These are phyloP conservation scores for Mikania micrantha DNA, from an alignment of 129 eudicot genomes.

Conservation along the genomic window DNA sequence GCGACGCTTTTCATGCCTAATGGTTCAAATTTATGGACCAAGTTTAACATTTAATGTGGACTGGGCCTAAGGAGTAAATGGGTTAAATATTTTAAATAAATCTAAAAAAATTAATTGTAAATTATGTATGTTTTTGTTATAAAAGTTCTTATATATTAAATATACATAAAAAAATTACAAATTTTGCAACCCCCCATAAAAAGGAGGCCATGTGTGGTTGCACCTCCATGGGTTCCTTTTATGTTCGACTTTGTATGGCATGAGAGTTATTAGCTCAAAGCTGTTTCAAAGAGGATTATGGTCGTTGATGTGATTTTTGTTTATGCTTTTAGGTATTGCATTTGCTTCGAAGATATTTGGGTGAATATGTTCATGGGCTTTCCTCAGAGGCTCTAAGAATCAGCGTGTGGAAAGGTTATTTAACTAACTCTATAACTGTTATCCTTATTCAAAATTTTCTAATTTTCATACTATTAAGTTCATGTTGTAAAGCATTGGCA, in stretches of 20 bases:
- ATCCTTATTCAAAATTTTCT: background rate
- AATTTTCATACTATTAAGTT: background rate
- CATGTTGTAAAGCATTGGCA: slow-evolving; percentile 1
- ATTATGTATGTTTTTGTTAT: too few species aligned
- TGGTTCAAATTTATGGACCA: too few species aligned
- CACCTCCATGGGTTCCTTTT: background rate
- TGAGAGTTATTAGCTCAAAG: slow-evolving; percentile 4
- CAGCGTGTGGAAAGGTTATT: slow-evolving; percentile 93
- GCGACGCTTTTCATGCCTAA: too few species aligned
- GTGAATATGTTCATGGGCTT: slow-evolving; percentile 96
- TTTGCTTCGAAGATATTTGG: slow-evolving; percentile 92
- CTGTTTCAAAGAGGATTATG: background rate
- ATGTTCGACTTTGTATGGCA: background rate
- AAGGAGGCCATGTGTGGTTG: too few species aligned
- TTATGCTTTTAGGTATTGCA: slow-evolving; percentile 70
- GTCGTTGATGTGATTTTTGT: slow-evolving; percentile 7
- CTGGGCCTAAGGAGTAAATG: too few species aligned
- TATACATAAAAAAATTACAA: too few species aligned
- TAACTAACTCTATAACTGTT: background rate
- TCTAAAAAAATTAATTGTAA: too few species aligned
- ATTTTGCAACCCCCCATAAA: too few species aligned
- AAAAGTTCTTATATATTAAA: too few species aligned
- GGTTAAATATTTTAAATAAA: too few species aligned
- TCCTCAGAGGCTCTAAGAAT: slow-evolving; percentile 92
- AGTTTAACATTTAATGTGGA: too few species aligned